Evolutionary conservation across 108 stramenopile species (phyloP).

Genomic region (Cyclotella sp.): DNA sequence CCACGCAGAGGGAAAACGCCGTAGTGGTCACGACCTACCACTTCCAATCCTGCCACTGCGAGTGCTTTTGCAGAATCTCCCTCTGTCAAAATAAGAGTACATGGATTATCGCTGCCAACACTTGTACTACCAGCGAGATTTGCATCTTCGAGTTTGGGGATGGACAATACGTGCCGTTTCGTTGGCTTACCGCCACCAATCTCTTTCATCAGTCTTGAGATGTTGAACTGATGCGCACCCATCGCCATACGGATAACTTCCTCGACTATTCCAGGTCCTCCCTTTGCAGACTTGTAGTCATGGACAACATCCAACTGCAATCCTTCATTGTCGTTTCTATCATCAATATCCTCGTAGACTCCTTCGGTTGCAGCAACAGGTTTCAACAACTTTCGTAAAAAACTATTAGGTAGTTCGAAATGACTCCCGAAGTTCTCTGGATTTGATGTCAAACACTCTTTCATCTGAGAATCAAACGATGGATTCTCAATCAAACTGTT

Average conservation of each 20-base stretch:
- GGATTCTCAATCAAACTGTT: constrained; percentile 97
- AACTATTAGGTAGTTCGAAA: constrained; percentile 53
- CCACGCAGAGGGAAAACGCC: constrained; percentile 99
- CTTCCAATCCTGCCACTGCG: constrained; percentile 94
- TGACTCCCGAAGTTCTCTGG: constrained; percentile 85
- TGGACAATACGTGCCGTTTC: constrained; percentile 65
- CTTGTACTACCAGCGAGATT: constrained; percentile 82
- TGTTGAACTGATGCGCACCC: constrained; percentile 62
- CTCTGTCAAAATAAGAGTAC: constrained; percentile 98
- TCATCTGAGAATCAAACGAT: constrained; percentile 99
- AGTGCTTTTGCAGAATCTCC: constrained; percentile 99
- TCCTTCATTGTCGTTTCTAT: constrained; percentile 14
- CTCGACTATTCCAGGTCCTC: constrained; percentile 83
- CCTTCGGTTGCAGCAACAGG: constrained; percentile 19
- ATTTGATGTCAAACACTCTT: constrained; percentile 93
- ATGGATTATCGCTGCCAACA: constrained; percentile 40
- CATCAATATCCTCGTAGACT: background rate
- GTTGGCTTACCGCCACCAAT: constrained; percentile 67
- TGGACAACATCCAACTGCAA: background rate
- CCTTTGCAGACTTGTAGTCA: constrained; percentile 28
- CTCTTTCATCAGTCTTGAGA: constrained; percentile 66
- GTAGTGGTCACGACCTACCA: constrained; percentile 94
- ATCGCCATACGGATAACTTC: constrained; percentile 62
- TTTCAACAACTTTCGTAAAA: constrained; percentile 61
- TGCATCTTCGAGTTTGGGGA: constrained; percentile 96